A percentile compares a stretch with the other conserved stretches of the same genome.
Conservation (phyloP, 306 rosid species). For the Ammopiptanthus mongolicus region DNA sequence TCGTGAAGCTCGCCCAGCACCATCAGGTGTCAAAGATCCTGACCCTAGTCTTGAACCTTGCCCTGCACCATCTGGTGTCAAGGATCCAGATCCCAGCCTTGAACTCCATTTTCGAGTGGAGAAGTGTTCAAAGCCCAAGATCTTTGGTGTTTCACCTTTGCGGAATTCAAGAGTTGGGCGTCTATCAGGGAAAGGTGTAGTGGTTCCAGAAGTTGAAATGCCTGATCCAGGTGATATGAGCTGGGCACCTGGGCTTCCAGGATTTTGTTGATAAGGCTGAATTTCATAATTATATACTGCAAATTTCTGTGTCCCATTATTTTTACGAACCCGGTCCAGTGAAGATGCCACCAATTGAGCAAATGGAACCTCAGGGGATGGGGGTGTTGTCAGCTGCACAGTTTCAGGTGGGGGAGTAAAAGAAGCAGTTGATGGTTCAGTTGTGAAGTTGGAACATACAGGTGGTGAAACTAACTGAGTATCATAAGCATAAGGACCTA, state of each 20-base stretch:
- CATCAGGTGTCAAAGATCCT: constrained; percentile 86
- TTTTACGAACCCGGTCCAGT: constrained; percentile 58
- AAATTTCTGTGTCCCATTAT: constrained; percentile 60
- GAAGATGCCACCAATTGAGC: constrained; percentile 91
- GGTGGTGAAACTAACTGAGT: constrained; percentile 97
- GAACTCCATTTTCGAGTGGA: constrained; percentile 75
- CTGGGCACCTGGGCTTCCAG: constrained; percentile 87
- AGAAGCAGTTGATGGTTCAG: constrained; percentile 94
- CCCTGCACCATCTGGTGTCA: constrained; percentile 81
- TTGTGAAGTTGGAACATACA: constrained; percentile 79
- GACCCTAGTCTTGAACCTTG: constrained; percentile 79
- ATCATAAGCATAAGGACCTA: constrained; percentile 96
- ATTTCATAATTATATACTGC: constrained; percentile 64
- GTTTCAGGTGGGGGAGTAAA: constrained; percentile 97
- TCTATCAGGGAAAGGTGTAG: constrained; percentile 84
- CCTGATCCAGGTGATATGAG: constrained; percentile 95
- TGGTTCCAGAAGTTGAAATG: constrained; percentile 86
- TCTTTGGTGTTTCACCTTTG: constrained; percentile 70
- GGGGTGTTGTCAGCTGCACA: constrained; percentile 86
- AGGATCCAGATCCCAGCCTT: constrained; percentile 81
- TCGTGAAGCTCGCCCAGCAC: constrained; percentile 62
- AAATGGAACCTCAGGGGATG: constrained; percentile 98
- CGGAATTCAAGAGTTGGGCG: constrained; percentile 64
- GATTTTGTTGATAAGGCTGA: constrained; percentile 85
- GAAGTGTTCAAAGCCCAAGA: constrained; percentile 75